Evolutionary conservation across 2,329 filamentous ascomycete species (phyloP), one percentile per base, ranked within the genome.

Genomic region (Penicillium concentricum): DNA sequence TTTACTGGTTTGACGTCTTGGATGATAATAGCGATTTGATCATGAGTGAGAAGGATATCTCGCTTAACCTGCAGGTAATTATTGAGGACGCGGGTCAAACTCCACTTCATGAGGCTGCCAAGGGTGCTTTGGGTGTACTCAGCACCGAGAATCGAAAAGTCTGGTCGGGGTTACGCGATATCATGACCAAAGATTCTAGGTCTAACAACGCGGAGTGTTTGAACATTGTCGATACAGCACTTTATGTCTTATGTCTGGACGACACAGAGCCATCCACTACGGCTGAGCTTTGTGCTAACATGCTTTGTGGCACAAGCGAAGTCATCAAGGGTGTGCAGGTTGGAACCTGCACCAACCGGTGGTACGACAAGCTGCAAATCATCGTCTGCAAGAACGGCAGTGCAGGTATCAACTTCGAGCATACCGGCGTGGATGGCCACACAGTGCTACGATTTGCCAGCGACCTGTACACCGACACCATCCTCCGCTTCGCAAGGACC

Each of bases 371-470:
- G 79, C 82, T 99, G 46, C 94, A 99, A 72, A 97, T 99, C 61
- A 97, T 99, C 53, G 94, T 99, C 49, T 97, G 94, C 82, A 96
- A 96, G 78, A 99, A 97, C 75, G 94, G 94, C 56, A 96, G 91
- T 70, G 94, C 94, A 0, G 94, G 94, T 6, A 97, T 99, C 84
- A 99, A 99, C 77, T 97, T 99, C 68, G 94, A 99, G 74, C 94
- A 99, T 70, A 99, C 94, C 0, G 94, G 94, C 63, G 93, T 99
- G 5, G 94, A 99, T 69, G 94, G 94, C 1, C 94, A 99, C 72
- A 99, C 94, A 0, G 94, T 99, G 22, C 83, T 99, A 51, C 88
- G 94, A 6, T 97, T 99, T 67, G 94, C 94, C 16, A 96, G 92
- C 60, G 94, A 99, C 67, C 81, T 99, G 16, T 99, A 97, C 74